These are phyloP conservation scores for Dactylellina parvicollis DNA, from an alignment of 2,329 filamentous ascomycete species.

Conservation along the genomic window DNA sequence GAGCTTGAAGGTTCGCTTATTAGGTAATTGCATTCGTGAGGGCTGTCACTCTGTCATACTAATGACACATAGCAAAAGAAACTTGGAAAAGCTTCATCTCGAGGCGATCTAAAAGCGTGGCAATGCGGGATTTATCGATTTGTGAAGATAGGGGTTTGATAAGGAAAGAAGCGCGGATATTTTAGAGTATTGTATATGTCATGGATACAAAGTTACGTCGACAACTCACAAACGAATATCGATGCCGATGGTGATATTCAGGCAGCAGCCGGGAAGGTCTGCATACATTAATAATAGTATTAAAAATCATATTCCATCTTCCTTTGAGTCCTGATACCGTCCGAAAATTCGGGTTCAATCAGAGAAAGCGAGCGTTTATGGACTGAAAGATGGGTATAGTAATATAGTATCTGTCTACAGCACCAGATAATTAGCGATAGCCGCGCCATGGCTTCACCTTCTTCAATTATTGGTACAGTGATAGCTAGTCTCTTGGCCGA, in stretches of 20 bases:
- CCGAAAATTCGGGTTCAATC: too few species aligned
- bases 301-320: constrained; percentile 16
- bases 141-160: constrained; percentile 44
- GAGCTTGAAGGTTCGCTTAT: constrained; percentile 48
- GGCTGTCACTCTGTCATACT: constrained; percentile 35
- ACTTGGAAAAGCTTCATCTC: constrained; percentile 24
- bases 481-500: neutral
- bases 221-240: constrained; percentile 18
- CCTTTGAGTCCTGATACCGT: neutral
- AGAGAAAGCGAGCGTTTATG: neutral
- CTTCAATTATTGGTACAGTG: neutral
- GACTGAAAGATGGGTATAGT: neutral
- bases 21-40: constrained; percentile 52
- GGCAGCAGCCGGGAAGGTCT: neutral
- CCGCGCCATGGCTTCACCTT: neutral
- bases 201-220: neutral
- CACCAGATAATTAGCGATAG: constrained; percentile 2
- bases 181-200: constrained; percentile 41
- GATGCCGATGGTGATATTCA: neutral
- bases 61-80: constrained; percentile 46
- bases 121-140: constrained; percentile 42
- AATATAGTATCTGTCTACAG: neutral
- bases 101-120: constrained; percentile 16
- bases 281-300: constrained; percentile 25
- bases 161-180: constrained; percentile 19